A percentile compares a stretch with the other conserved stretches of the same genome.
Evolutionary conservation across 805 yeast species (phyloP).

Genomic region (Lipomyces japonicus): DNA sequence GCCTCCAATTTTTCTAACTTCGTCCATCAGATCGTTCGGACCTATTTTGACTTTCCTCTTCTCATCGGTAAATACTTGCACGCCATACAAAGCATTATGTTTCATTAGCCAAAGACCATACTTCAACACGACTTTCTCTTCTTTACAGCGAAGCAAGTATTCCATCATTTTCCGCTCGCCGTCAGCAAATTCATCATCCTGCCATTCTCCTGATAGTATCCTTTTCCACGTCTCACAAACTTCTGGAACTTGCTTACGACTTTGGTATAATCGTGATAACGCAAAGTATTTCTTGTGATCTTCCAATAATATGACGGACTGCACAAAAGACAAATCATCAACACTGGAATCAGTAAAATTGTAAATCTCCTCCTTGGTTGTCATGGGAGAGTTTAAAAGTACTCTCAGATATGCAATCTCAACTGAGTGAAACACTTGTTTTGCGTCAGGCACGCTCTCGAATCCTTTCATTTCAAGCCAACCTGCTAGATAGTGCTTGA

Average conservation of each 20-base stretch:
- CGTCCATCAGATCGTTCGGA: slow-evolving; percentile 33
- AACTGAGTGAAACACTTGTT: slow-evolving; percentile 32
- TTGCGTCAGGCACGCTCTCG: slow-evolving; percentile 33
- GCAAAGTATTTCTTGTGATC: slow-evolving; percentile 31
- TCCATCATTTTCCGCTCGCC: slow-evolving; percentile 34
- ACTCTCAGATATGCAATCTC: slow-evolving; percentile 35
- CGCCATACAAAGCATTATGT: slow-evolving; percentile 35
- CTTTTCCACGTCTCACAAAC: slow-evolving; percentile 34
- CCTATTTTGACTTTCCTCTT: slow-evolving; percentile 31
- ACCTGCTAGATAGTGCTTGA: slow-evolving; percentile 31
- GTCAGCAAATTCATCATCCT: slow-evolving; percentile 28
- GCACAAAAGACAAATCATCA: slow-evolving; percentile 28
- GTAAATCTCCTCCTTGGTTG: slow-evolving; percentile 31
- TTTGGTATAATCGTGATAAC: slow-evolving; percentile 34
- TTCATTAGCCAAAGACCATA: slow-evolving; percentile 38
- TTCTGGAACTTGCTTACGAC: slow-evolving; percentile 28
- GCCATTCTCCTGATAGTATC: slow-evolving; percentile 32
- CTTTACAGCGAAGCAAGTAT: slow-evolving; percentile 29
- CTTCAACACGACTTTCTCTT: slow-evolving; percentile 39
- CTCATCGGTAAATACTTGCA: slow-evolving; percentile 36
- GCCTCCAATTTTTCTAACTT: slow-evolving; percentile 37
- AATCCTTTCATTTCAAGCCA: slow-evolving; percentile 36
- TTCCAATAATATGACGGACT: slow-evolving; percentile 30
- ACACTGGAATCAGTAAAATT: slow-evolving; percentile 32
- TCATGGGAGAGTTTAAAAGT: slow-evolving; percentile 26